Evolutionary conservation across 78 protist species (phyloP), one percentile per base, ranked within the genome.

Genomic region (Cavenderia fasciculata): DNA sequence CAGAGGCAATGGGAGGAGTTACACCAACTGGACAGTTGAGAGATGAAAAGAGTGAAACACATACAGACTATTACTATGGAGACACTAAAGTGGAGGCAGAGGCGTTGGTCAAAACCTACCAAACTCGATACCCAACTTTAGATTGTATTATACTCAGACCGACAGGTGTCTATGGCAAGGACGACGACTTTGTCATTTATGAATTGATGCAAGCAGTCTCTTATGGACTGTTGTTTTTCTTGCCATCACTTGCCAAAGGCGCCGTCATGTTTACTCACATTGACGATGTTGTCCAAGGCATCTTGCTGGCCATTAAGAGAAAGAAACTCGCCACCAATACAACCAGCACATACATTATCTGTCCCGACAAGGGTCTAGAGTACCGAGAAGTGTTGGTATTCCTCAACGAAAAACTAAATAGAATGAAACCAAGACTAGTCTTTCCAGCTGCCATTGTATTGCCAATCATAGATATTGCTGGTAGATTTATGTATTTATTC

Each of bases 181-280:
- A 62, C 47, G 87, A 78, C 52, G 51, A 63, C 38, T 78, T 78
- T 19, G 44, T 63, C 3, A 25, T 78, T 25, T 78, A 65, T 52
- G 87, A 78, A 51, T 27, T 78, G 23, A 62, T 78, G 19, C 87
- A 78, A 49, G 49, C 87, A 6, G 70, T 78, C 21, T 33, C 54
- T 0, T 78, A 78, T 10, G 87, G 87, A 49, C 52, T 78, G 1
- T 21, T 78, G 14, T 78, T 62, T 31, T 62, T 78, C 29, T 11
- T 78, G 21, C 87, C 87, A 65, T 78, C 87, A 16, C 51, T 65
- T 65, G 87, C 87, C 19, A 65, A 23, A 19, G 87, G 87, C 7
- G 16, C 23, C 25, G 43, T 62, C 18, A 78, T 78, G 87, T 78
- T 51, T 51, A 65, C 68, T 38, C 87, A 78, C 31, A 25, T 78